These are phyloP conservation scores for Ploettnerulaceae sp. DNA, from an alignment of 2,329 filamentous ascomycete genomes.

Conservation along the genomic window DNA sequence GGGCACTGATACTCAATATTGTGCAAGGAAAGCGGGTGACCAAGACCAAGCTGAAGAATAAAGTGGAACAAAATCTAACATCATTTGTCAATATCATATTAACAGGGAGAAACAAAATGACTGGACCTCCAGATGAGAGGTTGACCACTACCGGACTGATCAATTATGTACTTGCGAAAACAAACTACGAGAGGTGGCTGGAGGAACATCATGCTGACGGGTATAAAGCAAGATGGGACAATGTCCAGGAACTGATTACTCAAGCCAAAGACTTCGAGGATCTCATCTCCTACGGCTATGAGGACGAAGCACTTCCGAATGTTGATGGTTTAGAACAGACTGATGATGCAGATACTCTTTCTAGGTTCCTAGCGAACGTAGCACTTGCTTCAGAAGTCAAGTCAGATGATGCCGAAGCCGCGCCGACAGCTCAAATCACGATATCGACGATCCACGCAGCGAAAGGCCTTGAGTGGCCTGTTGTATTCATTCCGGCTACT, in stretches of 20 bases:
- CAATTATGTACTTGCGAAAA: constrained; percentile 54
- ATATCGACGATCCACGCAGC: constrained; percentile 96
- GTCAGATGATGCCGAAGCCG: constrained; percentile 52
- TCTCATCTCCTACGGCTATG: constrained; percentile 29
- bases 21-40: constrained; percentile 47
- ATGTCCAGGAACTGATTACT: constrained; percentile 80
- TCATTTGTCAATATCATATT: constrained; percentile 56
- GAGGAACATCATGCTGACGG: constrained; percentile 67
- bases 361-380: constrained; percentile 83
- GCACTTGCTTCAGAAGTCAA: constrained; percentile 78
- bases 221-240: constrained; percentile 76
- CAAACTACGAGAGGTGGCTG: constrained; percentile 71
- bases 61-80: constrained; percentile 52
- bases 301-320: constrained; percentile 55
- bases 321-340: constrained; percentile 69
- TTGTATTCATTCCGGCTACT: constrained; percentile 87
- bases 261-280: constrained; percentile 67
- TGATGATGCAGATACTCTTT: constrained; percentile 59
- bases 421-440: constrained; percentile 63
- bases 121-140: constrained; percentile 22
- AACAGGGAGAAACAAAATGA: constrained; percentile 49
- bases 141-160: constrained; percentile 37
- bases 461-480: constrained; percentile 93
- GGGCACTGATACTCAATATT: constrained; percentile 63
- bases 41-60: constrained; percentile 49